These are phyloP conservation scores for Pleurotus eryngii DNA, from an alignment of 768 basidiomycete genomes.

Conservation along the genomic window DNA sequence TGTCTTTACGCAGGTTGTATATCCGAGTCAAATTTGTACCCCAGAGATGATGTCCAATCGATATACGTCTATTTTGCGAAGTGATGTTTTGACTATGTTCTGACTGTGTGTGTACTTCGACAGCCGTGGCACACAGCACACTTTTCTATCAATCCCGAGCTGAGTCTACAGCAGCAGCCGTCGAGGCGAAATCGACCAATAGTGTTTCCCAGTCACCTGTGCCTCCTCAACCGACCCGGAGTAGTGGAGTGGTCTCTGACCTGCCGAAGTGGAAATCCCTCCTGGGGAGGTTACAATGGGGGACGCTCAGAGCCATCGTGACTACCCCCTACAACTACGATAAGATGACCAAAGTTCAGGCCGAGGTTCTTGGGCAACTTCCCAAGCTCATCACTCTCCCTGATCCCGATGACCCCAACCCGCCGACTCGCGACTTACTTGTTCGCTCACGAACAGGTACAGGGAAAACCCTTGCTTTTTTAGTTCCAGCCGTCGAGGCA, in stretches of 20 bases:
- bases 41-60: too few relatives aligned
- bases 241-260: constrained; percentile 8
- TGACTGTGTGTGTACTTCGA: too few relatives aligned
- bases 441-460: constrained; percentile 89
- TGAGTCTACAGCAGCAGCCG: background rate
- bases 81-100: too few relatives aligned
- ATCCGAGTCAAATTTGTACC: too few relatives aligned
- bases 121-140: too few relatives aligned
- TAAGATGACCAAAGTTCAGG: constrained; percentile 81
- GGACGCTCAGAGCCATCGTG: constrained; percentile 58
- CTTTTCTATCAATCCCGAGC: background rate
- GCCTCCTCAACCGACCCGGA: constrained; percentile 1
- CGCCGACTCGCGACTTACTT: constrained; percentile 60
- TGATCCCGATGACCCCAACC: constrained; percentile 24
- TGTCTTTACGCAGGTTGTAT: too few relatives aligned
- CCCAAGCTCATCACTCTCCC: constrained; percentile 64
- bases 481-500: constrained; percentile 84
- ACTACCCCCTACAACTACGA: constrained; percentile 64
- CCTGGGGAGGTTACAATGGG: constrained; percentile 31
- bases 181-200: background rate
- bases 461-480: constrained; percentile 86
- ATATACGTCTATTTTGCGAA: too few relatives aligned
- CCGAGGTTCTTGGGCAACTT: constrained; percentile 70
- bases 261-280: constrained; percentile 33
- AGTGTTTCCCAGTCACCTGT: background rate